Evolutionary conservation across 164 flowering plant genomes (phyloP).

Genomic region (Malania oleifera): DNA sequence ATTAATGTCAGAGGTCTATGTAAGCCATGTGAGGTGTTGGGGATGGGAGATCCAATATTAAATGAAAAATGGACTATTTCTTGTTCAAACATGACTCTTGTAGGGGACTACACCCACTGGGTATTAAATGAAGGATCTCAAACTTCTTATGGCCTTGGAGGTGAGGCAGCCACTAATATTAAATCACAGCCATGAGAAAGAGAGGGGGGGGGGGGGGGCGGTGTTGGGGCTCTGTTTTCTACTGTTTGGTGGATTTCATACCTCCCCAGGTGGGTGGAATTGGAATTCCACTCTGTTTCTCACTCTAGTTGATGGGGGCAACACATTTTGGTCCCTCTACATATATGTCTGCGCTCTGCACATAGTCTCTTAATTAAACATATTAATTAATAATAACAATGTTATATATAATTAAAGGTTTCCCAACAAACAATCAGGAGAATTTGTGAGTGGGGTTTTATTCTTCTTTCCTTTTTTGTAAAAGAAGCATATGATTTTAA

Average conservation of each 20-base stretch:
- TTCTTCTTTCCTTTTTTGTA: constrained; percentile 1
- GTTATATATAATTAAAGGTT: constrained; percentile 7
- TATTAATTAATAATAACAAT: too few relatives aligned
- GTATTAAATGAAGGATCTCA: constrained; percentile 4
- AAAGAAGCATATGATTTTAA: not conserved
- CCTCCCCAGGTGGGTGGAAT: constrained; percentile 10
- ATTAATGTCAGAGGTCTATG: constrained; percentile 21
- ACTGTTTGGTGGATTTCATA: not conserved
- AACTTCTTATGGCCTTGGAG: constrained; percentile 7
- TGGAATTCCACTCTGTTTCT: not conserved
- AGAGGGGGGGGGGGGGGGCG: too few relatives aligned
- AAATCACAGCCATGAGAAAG: too few relatives aligned
- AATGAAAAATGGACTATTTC: constrained; percentile 26
- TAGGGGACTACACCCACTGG: constrained; percentile 17
- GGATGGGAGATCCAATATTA: constrained; percentile 17
- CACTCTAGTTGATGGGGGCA: constrained; percentile 14
- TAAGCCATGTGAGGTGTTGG: constrained; percentile 41
- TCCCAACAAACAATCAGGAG: constrained; percentile 8
- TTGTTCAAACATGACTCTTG: constrained; percentile 17
- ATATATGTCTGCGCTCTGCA: constrained; percentile 10
- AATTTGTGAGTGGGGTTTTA: constrained; percentile 15
- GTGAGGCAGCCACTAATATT: constrained; percentile 6
- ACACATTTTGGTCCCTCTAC: constrained; percentile 12
- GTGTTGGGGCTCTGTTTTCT: not conserved
- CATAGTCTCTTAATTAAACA: constrained; percentile 9